Base-by-base conservation (phyloP, 2,329 filamentous ascomycete species). In the Microsporum audouinii region DNA sequence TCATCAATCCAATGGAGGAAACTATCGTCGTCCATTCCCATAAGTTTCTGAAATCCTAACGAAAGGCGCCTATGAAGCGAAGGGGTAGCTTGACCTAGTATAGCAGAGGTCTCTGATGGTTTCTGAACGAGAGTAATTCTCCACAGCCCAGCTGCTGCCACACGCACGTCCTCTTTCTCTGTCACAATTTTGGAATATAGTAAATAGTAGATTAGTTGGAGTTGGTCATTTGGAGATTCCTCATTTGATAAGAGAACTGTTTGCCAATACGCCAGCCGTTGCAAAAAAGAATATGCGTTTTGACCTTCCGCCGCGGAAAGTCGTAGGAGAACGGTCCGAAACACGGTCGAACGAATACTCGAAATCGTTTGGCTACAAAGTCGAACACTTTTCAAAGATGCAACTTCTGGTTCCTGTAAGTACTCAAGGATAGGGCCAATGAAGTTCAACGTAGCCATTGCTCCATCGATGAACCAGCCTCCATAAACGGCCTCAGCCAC, bases 101-200 rank as follows among this genome's bases (percentile, higher is more conserved):
- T 82, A 0, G 80, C 78, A 0, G 85, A 82, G 23, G 89, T 88
- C 70, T 96, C 91, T 3, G 88, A 82, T 0, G 92, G 91, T 72
- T 95, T 96, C 69, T 97, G 92, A 0, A 97, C 90, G 61, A 97
- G 81, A 66, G 97, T 84, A 53, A 96, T 88, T n/a, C 94, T 85
- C 83, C 92, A 90, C 29, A 97, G 82, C 65, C 89, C 88, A 8
- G 89, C 89, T 33, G 92, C 88, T 49, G 88, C 84, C 59, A 88
- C 74, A 14, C 91, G 85, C 5, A 96, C 84, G 0, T 81, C 75
- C 34, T 82, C 77, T 59, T 86, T 81, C 0, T 81, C 77, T 60
- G 90, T 90, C 5, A 94, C 84, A 39, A 97, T 79, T 71, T 95
- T 95, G 5, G 86, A 86, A 71, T 97, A 99, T 2, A 99, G 83